Evolutionary conservation across 1,284 basidiomycete species (phyloP), one percentile per base, ranked within the genome.

Genomic region (Amylostereum chailletii): DNA sequence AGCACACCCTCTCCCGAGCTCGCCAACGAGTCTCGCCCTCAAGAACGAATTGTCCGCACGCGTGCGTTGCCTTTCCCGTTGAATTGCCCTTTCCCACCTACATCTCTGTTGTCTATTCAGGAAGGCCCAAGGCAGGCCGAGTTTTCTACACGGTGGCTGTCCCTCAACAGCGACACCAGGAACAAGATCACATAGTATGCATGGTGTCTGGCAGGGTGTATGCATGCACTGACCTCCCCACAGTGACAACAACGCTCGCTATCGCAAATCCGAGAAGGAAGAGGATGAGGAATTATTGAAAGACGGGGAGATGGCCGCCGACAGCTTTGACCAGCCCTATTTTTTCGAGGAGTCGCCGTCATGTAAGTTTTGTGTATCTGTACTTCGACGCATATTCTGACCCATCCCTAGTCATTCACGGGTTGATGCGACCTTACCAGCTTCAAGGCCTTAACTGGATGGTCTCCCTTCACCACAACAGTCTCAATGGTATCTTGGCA

Each of bases 381-480:
- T 40, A 10, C 26, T 46, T 9, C 46, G 57, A 58, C 34, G 33
- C 30, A 31, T 26, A 39, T 42, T 10, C 46, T 53, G 32, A 57
- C 43, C 27, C 9, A 27, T n/a, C 7, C 29, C 6, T 57, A 94
- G 91, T 87, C 62, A 90, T 96, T 61, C 77, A 88, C 51, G 94
- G 96, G 6, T 75, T 71, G 43, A 97, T 99, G 94, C 78, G 95
- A 42, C 79, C 86, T 44, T 99, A 99, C 64, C 95, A 99, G 65
- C 69, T 98, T 2, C 94, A 98, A 63, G 95, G 96, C 45, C 70
- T 99, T 32, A 98, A 98, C 65, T 94, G 94, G 94, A 91, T 98
- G 92, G 84, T 90, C 3, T 89, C 89, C 1, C 71, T 96, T 10
- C 87, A 95, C 61, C 90, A 94, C 65, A 94, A 95, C 58, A 90